Evolutionary conservation across 2,329 filamentous ascomycete genomes (phyloP).

Genomic region (Diplodia seriata): DNA sequence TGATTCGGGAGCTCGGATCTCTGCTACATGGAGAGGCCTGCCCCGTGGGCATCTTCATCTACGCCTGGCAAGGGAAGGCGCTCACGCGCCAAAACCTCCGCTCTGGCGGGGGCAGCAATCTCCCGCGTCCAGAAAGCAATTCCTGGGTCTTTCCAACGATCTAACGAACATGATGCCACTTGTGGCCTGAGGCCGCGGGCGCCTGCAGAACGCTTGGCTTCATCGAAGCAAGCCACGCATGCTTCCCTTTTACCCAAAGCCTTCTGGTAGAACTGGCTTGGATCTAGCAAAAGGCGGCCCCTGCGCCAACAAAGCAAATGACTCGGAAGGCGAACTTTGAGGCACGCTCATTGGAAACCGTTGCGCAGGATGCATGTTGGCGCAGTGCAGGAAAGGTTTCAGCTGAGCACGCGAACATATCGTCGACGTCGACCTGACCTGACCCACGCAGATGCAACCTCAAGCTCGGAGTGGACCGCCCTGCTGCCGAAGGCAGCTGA

Average conservation of each 20-base stretch:
- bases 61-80: slow-evolving; percentile 16
- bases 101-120: slow-evolving; percentile 18
- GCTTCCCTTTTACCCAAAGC: slow-evolving; percentile 25
- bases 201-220: slow-evolving; percentile 20
- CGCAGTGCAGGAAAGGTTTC: slow-evolving; percentile 17
- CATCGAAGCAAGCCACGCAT: slow-evolving; percentile 26
- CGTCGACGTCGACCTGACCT: slow-evolving; percentile 8
- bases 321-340: slow-evolving; percentile 18
- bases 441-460: slow-evolving; percentile 30
- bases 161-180: slow-evolving; percentile 17
- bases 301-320: slow-evolving; percentile 27
- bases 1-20: slow-evolving; percentile 10
- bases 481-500: slow-evolving; percentile 17
- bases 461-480: not conserved
- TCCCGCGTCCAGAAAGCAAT: slow-evolving; percentile 19
- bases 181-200: slow-evolving; percentile 28
- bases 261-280: slow-evolving; percentile 23
- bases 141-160: not conserved
- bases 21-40: not conserved
- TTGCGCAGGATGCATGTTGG: slow-evolving; percentile 11
- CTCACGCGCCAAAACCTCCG: slow-evolving; percentile 25
- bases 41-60: slow-evolving; percentile 23
- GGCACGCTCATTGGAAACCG: slow-evolving; percentile 23
- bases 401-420: slow-evolving; percentile 21
- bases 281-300: slow-evolving; percentile 17